Evolutionary conservation across 768 basidiomycete genomes (phyloP), one percentile per base, ranked within the genome.

Genomic region (Naganishia antarctica): DNA sequence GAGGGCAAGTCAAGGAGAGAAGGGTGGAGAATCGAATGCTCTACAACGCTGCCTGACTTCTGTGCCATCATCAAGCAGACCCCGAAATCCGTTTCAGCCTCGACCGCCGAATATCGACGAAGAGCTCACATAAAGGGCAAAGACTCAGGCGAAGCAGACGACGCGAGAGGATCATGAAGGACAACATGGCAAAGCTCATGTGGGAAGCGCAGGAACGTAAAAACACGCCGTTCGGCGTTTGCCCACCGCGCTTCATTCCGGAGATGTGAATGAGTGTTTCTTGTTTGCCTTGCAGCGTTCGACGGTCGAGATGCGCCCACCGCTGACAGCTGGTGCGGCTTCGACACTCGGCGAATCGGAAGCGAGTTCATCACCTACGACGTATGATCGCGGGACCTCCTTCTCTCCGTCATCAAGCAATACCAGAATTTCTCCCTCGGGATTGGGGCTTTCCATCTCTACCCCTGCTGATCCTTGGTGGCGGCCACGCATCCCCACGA

Each of bases 201-300:
- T 89, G 88, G 26, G 93, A 97, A 41, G 72, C 71, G 78, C 87
- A 87, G 71, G 89, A 88, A 70, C 76, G 81, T 60, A 90, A 90
- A 77, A 73, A 73, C 66, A 50, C 76, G 47, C 76, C 78, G 9
- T 45, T 70, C 12, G 72, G 69, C 12, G 32, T 66, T 12, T 68
- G 44, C 3, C 57, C 15, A 34, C 43, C 40, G 46, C 23, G 50
- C 58, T 12, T 46, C 57, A 46, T 11, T 28, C 34, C 4, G 60
- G 62, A 18, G 60, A 29, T 28, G 71, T 72, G 26, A 73, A n/a
- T n/a, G n/a, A n/a, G n/a, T n/a, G n/a, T n/a, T n/a, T n/a, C n/a
- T n/a, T n/a, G n/a, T n/a, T n/a, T n/a, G n/a, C n/a, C n/a, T n/a
- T n/a, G n/a, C n/a, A n/a, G n/a, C n/a, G n/a, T n/a, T 75, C 74